Base-by-base conservation (phyloP, 257 asterid species). In the Phtheirospermum japonicum region DNA sequence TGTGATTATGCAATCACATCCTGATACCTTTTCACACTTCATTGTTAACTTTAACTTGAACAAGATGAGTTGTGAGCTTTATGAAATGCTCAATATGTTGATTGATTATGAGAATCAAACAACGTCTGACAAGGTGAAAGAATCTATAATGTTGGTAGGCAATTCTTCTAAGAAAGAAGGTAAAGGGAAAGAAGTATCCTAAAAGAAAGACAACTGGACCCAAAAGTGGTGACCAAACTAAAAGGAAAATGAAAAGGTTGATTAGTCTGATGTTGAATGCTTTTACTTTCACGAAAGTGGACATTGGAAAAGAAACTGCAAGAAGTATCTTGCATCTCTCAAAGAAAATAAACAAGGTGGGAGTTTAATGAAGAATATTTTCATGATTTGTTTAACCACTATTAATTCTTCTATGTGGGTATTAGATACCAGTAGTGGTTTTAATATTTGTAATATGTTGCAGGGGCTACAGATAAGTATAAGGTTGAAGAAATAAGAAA, bases 41-140 rank as follows among this genome's bases (percentile, higher is more conserved):
- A 50, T 50, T 50, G 30, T 50, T 17, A 50, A 50, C 56, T 50
- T 18, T 17, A 50, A 50, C 56, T 14, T 50, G 56, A 50, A 50
- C 56, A 50, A 50, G 26, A 50, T 50, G 56, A 50, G 56, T 50
- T 50, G 56, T 50, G 56, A 50, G 5, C 56, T 50, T 17, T 28
- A 50, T 50, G 56, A 50, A 28, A 50, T 50, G 56, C 56, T 50
- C 56, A 50, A 19, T 19, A 50, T 14, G 56, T 50, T 50, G 56
- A 50, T 50, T 16, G 30, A 50, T 50, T 50, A 14, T 50, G 56
- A 50, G 56, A 18, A 50, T 50, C 56, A 50, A 50, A 10, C 11
- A 14, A 28, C 30, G n/a, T 50, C 56, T 50, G 56, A 50, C 28
- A 50, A 50, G 23, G 28, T 6, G 26, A 50, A 50, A 50, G 30